A percentile compares a stretch with the other conserved stretches of the same genome.
phyloP scores from a whole-genome alignment of 1,284 basidiomycete genomes.

The Clitocybe nebularis region DNA sequence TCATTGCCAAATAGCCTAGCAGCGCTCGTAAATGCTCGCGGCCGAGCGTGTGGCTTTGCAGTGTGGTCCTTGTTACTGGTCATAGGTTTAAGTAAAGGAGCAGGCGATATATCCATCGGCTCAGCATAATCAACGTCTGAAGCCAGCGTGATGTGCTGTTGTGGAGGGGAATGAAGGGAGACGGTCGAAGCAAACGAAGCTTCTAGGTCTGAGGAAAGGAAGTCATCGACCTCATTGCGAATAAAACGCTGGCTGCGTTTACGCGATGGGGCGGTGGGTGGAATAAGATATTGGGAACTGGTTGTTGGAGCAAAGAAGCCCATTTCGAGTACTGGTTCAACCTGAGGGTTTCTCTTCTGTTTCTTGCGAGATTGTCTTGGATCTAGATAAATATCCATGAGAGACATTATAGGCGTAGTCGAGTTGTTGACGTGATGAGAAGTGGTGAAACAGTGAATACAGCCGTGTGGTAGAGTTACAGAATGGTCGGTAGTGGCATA shows the following conservation, averaged over 20 bases:
- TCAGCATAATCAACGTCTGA: conserved; percentile 45
- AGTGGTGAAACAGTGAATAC: conserved; percentile 14
- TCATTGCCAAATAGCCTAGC: conserved; percentile 69
- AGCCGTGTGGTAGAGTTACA: conserved; percentile 2
- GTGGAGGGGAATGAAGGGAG: conserved; percentile 68
- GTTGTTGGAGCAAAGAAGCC: conserved; percentile 39
- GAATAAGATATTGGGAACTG: conserved; percentile 44
- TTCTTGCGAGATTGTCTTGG: conserved; percentile 35
- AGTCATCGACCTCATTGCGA: conserved; percentile 57
- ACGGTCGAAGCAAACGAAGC: conserved; percentile 77
- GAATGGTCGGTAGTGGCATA: conserved; percentile 13
- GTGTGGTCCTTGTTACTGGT: conserved; percentile 20
- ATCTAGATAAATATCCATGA: conserved; percentile 27
- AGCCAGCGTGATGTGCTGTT: conserved; percentile 38
- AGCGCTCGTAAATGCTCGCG: conserved; percentile 56
- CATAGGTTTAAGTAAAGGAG: conserved; percentile 35
- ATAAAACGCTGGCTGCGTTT: conserved; percentile 41
- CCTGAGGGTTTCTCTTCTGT: conserved; percentile 37
- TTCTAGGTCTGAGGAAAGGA: conserved; percentile 69
- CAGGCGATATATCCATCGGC: conserved; percentile 79
- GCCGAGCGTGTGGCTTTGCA: conserved; percentile 34
- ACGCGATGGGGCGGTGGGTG: conserved; percentile 47
- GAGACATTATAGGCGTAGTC: conserved; percentile 19
- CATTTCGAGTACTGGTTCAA: conserved; percentile 35
- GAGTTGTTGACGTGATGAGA: conserved; percentile 7